A percentile compares a stretch with the other conserved stretches of the same genome.
Evolutionary conservation across 805 yeast genomes (phyloP).

Genomic region (Cyberlindnera xylosilytica): DNA sequence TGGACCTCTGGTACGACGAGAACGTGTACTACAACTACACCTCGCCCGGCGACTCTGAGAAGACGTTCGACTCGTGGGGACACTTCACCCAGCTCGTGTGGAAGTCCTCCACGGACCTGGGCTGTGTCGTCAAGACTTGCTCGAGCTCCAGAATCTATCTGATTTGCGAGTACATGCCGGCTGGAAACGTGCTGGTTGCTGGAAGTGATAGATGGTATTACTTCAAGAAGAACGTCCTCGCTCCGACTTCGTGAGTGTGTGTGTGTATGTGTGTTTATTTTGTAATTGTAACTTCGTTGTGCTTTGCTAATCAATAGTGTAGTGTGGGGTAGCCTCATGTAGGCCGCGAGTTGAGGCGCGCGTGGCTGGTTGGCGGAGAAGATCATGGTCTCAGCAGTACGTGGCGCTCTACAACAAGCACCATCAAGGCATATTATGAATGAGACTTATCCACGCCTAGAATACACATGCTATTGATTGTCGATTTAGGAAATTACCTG

Average conservation of each 20-base stretch:
- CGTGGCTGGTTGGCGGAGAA: too few species aligned
- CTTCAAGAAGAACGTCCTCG: slow-evolving; percentile 43
- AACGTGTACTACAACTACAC: slow-evolving; percentile 51
- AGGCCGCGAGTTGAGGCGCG: too few species aligned
- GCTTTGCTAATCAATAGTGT: too few species aligned
- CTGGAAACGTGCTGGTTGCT: slow-evolving; percentile 44
- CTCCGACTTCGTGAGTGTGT: slow-evolving; percentile 23
- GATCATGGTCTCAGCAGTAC: too few species aligned
- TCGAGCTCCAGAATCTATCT: slow-evolving; percentile 45
- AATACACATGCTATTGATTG: too few species aligned
- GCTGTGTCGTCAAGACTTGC: slow-evolving; percentile 47
- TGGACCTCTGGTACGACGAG: slow-evolving; percentile 75
- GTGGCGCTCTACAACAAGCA: too few species aligned
- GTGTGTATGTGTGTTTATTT: not conserved
- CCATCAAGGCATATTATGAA: too few species aligned
- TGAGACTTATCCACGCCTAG: too few species aligned
- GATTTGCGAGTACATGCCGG: slow-evolving; percentile 62
- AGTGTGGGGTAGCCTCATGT: too few species aligned
- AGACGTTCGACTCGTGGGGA: slow-evolving; percentile 50
- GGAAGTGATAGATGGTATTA: slow-evolving; percentile 32
- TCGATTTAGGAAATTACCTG: too few species aligned
- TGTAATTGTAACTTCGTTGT: too few species aligned
- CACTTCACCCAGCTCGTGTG: slow-evolving; percentile 80
- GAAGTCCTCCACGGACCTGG: slow-evolving; percentile 57
- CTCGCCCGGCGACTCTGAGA: slow-evolving; percentile 39